Evolutionary conservation across 768 basidiomycete species (phyloP), one percentile per base, ranked within the genome.

Genomic region (Steccherinum ochraceum): DNA sequence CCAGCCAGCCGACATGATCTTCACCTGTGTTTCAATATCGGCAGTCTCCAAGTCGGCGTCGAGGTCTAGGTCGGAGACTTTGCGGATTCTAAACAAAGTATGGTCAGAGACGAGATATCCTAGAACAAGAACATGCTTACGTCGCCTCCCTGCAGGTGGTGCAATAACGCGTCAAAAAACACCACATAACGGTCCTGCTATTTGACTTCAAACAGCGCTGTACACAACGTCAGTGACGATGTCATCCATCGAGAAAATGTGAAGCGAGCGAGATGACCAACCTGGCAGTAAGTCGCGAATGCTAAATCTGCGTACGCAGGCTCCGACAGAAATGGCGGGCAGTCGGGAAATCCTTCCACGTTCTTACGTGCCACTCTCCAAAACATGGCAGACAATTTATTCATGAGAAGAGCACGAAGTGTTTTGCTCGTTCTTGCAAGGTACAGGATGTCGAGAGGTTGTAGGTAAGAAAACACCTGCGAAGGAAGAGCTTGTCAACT

Each of bases 221-320:
- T 44, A 44, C 20, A 16, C 20, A 4, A n/a, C n/a, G n/a, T n/a
- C n/a, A n/a, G n/a, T n/a, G n/a, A n/a, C n/a, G n/a, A n/a, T n/a
- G n/a, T n/a, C n/a, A n/a, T n/a, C n/a, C n/a, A n/a, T n/a, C n/a
- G 7, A 7, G 18, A 12, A 11, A 4, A 3, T 43, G 21, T 24
- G 16, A 25, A 4, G 26, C 11, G n/a, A 11, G 4, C 21, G 26
- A 10, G 18, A 25, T 18, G 18, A 26, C 55, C 47, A 23, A 53
- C 55, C 13, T 48, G 25, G 30, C 55, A 56, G 23, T 50, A 45
- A 12, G 23, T 7, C 16, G 19, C 47, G 46, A 56, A 56, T 13
- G 39, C 39, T 2, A 56, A 43, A 40, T 49, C 49, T 4, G 54
- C 51, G 35, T 52, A 56, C 12, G 46, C 54, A 19, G 54, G 54